phyloP scores from a whole-genome alignment of 176 grass and related monocot species.

The Oropetium thomaeum region DNA sequence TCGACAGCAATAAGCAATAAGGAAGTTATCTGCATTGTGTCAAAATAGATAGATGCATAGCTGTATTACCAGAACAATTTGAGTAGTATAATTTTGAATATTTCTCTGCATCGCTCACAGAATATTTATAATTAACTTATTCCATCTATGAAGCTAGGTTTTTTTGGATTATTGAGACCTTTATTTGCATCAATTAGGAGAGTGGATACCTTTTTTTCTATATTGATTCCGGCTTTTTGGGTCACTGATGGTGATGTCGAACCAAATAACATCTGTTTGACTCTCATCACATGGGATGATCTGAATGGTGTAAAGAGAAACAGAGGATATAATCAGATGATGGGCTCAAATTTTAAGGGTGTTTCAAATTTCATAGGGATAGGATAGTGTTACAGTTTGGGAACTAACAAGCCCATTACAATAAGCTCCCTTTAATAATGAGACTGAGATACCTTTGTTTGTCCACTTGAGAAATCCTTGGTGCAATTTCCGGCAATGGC shows the following conservation, averaged over 20 bases:
- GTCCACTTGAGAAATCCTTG: conserved; percentile 1
- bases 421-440: background rate
- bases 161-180: background rate
- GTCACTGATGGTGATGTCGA: conserved; percentile 7
- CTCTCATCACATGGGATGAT: conserved; percentile 37
- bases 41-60: background rate
- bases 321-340: conserved; percentile 3
- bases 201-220: conserved; percentile 38
- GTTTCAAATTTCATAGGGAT: background rate
- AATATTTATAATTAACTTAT: background rate
- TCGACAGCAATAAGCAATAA: background rate
- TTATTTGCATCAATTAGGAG: background rate
- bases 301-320: conserved; percentile 34
- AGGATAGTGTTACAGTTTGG: background rate
- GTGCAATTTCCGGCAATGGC: background rate
- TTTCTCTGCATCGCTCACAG: background rate
- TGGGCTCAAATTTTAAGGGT: background rate
- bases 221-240: conserved; percentile 31
- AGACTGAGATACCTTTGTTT: conserved; percentile 37
- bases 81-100: background rate
- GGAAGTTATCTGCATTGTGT: background rate
- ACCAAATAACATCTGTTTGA: conserved; percentile 49
- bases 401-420: background rate
- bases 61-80: background rate
- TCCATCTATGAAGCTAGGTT: background rate